Percentiles rank a stretch among this genome's conserved stretches.
phyloP scores from a whole-genome alignment of 2,329 filamentous ascomycete genomes.

The Fusarium xylarioides region DNA sequence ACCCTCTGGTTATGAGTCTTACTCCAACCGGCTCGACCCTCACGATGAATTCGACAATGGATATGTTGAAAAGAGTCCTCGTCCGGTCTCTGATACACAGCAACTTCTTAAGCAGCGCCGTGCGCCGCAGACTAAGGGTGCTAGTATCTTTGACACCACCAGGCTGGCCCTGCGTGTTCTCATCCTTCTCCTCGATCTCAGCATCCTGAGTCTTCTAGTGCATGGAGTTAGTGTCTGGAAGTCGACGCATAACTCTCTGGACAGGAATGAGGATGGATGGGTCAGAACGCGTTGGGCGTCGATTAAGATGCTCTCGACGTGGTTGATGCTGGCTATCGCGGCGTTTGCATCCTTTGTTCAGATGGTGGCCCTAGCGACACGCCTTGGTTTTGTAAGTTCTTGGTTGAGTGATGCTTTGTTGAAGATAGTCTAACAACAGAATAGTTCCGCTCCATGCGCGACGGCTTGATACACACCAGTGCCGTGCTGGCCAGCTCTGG shows the following conservation, averaged over 20 bases:
- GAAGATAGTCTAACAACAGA: background rate
- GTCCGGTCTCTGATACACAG: background rate
- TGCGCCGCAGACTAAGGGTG: background rate
- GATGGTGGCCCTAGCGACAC: background rate
- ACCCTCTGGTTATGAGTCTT: constrained; percentile 3
- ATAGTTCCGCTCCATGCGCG: background rate
- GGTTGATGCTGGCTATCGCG: constrained; percentile 4
- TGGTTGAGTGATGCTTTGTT: fast-evolving
- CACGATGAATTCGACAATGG: background rate
- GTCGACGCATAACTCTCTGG: constrained; percentile 6
- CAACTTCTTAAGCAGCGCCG: background rate
- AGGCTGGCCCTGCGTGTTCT: background rate
- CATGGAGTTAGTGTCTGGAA: constrained; percentile 7
- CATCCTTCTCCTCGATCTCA: background rate
- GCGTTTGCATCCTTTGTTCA: background rate
- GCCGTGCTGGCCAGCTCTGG: background rate
- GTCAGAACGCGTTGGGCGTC: constrained; percentile 6
- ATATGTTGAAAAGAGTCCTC: background rate
- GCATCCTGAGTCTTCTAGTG: background rate
- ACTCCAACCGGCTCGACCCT: constrained; percentile 13
- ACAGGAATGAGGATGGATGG: constrained; percentile 12
- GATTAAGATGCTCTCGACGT: constrained; percentile 3
- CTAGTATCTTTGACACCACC: background rate
- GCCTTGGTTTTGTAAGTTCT: background rate
- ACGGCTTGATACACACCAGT: background rate